Percentiles rank a stretch among this genome's conserved stretches.
Conservation (phyloP, 257 asterid genomes). For the Mitragyna speciosa region DNA sequence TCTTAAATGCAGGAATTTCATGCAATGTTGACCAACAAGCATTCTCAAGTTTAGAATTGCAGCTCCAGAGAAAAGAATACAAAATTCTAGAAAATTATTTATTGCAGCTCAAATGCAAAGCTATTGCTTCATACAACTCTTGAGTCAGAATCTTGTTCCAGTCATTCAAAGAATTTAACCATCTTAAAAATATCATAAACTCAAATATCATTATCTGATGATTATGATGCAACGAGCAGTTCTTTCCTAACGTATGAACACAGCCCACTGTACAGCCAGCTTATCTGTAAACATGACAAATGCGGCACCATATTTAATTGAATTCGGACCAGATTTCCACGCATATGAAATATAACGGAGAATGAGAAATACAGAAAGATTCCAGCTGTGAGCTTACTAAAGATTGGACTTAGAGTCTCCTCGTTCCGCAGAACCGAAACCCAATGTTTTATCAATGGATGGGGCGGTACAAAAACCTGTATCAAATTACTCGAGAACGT, state of each 20-base stretch:
- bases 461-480: conserved; percentile 95
- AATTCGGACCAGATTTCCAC: background rate
- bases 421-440: conserved; percentile 89
- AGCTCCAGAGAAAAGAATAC: background rate
- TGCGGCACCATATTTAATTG: background rate
- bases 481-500: background rate
- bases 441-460: conserved; percentile 97
- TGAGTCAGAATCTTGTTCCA: background rate
- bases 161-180: background rate
- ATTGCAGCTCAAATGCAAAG: background rate
- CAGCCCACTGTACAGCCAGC: background rate
- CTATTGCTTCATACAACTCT: too few species aligned
- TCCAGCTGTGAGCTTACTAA: conserved; percentile 48
- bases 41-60: background rate
- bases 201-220: background rate
- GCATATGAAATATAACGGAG: background rate
- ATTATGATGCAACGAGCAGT: too few species aligned
- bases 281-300: background rate
- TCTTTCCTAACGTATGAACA: too few species aligned
- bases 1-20: background rate
- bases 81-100: too few species aligned
- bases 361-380: background rate
- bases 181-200: background rate
- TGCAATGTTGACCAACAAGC: background rate
- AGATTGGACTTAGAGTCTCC: conserved; percentile 78